Base-by-base conservation (phyloP, 192 early-diverging fungal genomes). In the Coemansia sp. region DNA sequence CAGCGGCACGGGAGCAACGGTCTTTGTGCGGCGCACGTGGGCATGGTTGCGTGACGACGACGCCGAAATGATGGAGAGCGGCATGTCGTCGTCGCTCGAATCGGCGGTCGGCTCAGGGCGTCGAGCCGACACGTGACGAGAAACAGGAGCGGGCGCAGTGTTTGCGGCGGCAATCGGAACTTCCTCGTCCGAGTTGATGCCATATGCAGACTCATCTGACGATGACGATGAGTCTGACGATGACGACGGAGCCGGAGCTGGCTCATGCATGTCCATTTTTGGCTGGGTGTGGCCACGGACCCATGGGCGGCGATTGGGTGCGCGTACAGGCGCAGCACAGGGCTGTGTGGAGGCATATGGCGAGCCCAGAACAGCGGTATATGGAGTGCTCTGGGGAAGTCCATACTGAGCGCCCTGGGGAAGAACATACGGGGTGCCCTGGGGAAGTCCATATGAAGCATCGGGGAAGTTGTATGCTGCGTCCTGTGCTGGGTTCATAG, bases 31-130 rank as follows among this genome's bases (percentile, higher is more conserved):
- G 4, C 76, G 59, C 6, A 79, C 53, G 3, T 59, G 65, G 12
- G 67, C 67, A 59, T 27, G 43, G 58, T 57, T 71, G 45, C 69
- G 66, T 1, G 59, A 54, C 2, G 75, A 71, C 13, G 55, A 58
- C 59, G 57, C 61, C 2, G 75, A 78, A 3, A 78, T 78, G 20
- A 69, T 58, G 11, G 75, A 78, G 55, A 78, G 64, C 26, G 75
- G 75, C 22, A 78, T 43, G 43, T 78, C 69, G 56, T 78, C 75
- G 14, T 60, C 61, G 37, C 65, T 62, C 22, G 51, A 47, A 20
- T 64, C 56, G 29, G 61, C 22, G 47, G 57, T 2, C 35, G 26
- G 57, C 24, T 13, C 45, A 24, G 56, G 48, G 37, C 19, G 58
- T 14, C 6, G 24, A 11, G 39, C 4, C 7, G 63, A 70, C 38